Evolutionary conservation across 2,329 filamentous ascomycete species (phyloP).

Genomic region (Corinectria fuckeliana): DNA sequence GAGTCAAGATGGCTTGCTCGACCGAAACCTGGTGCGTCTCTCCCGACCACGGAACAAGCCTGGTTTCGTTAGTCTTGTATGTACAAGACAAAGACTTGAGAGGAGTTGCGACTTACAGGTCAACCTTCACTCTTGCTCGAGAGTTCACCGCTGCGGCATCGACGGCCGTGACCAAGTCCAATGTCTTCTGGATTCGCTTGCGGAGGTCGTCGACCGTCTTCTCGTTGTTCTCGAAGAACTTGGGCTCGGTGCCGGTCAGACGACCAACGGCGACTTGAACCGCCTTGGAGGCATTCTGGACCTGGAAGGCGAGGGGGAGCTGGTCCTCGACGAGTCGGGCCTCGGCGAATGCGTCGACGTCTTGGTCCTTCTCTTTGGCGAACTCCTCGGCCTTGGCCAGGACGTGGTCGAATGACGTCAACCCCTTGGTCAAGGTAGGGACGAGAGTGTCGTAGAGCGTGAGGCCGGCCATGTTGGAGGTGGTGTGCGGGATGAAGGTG

Average conservation of each 20-base stretch:
- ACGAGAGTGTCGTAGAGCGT: conserved; percentile 25
- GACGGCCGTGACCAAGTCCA: conserved; percentile 18
- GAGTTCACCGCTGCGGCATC: conserved; percentile 19
- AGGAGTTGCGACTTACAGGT: conserved; percentile 15
- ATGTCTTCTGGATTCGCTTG: conserved; percentile 23
- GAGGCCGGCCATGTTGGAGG: conserved; percentile 18
- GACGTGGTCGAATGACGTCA: conserved; percentile 26
- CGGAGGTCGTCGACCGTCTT: conserved; percentile 24
- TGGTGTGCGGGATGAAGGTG: background rate
- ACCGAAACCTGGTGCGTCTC: conserved; percentile 19
- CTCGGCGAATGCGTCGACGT: conserved; percentile 20
- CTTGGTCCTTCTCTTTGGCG: conserved; percentile 25
- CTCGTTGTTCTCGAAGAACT: conserved; percentile 7
- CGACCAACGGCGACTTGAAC: conserved; percentile 20
- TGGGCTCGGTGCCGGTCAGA: conserved; percentile 25
- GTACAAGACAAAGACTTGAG: background rate
- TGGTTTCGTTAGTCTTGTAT: background rate
- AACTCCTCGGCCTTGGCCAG: conserved; percentile 29
- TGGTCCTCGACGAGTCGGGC: conserved; percentile 30
- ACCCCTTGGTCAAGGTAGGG: conserved; percentile 23
- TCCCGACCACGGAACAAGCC: conserved; percentile 15
- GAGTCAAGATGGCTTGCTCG: conserved; percentile 17
- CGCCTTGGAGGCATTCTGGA: conserved; percentile 26
- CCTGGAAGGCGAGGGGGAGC: conserved; percentile 27
- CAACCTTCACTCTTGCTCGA: conserved; percentile 18